Evolutionary conservation across 1,284 basidiomycete genomes (phyloP).

Genomic region (Ustilago shanxiensis): DNA sequence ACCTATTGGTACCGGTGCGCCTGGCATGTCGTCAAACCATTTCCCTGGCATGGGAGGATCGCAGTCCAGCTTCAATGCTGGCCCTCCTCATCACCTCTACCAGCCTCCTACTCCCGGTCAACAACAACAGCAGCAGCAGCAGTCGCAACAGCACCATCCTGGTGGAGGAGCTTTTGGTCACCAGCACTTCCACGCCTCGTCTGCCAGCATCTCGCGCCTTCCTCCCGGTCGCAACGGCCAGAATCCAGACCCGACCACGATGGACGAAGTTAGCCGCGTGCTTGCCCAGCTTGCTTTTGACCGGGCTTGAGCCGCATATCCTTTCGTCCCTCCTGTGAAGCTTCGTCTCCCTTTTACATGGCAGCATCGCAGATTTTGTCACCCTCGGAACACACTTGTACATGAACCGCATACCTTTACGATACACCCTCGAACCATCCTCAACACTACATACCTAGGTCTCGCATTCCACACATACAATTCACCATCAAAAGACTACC

Average conservation of each 20-base stretch:
- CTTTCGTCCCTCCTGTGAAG: background rate
- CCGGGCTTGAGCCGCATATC: slow-evolving; percentile 28
- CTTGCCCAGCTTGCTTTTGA: slow-evolving; percentile 66
- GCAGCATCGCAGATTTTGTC: background rate
- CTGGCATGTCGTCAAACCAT: slow-evolving; percentile 25
- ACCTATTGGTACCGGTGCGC: slow-evolving; percentile 47
- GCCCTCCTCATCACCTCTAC: slow-evolving; percentile 27
- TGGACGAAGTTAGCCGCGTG: slow-evolving; percentile 67
- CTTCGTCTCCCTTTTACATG: background rate
- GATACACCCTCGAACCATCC: background rate
- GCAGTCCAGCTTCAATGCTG: slow-evolving; percentile 22
- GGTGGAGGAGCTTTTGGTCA: slow-evolving; percentile 14
- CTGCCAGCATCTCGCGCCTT: slow-evolving; percentile 58
- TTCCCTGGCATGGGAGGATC: slow-evolving; percentile 45
- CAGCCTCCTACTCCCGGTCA: slow-evolving; percentile 21
- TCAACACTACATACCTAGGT: background rate
- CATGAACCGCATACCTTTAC: background rate
- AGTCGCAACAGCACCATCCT: slow-evolving; percentile 22
- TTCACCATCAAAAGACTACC: background rate
- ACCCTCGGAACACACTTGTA: slow-evolving; percentile 7
- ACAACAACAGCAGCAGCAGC: slow-evolving; percentile 11
- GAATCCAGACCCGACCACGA: slow-evolving; percentile 51
- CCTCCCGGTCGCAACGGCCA: slow-evolving; percentile 42
- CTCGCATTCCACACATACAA: background rate
- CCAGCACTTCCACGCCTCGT: slow-evolving; percentile 41